These are phyloP conservation scores for Grigorovia jiainica DNA, from an alignment of 805 yeast species.

Conservation along the genomic window DNA sequence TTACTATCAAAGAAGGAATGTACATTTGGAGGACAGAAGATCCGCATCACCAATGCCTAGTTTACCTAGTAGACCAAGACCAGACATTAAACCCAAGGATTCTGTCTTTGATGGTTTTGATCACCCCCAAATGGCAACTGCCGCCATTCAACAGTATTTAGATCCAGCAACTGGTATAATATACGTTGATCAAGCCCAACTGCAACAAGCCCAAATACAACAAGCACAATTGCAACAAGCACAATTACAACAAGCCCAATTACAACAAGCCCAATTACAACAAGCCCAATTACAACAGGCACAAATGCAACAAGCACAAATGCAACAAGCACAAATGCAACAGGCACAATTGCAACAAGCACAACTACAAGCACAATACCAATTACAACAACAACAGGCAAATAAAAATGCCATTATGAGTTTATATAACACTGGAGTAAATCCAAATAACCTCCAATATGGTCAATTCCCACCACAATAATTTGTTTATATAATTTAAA, in stretches of 20 bases:
- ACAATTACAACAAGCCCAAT: slow-evolving; percentile 10
- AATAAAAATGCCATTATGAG: slow-evolving; percentile 20
- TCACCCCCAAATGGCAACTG: slow-evolving; percentile 1
- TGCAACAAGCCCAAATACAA: slow-evolving; percentile 15
- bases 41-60: slow-evolving; percentile 17
- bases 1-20: slow-evolving; percentile 35
- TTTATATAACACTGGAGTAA: slow-evolving; percentile 12
- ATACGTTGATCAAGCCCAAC: slow-evolving; percentile 46
- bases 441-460: slow-evolving; percentile 24
- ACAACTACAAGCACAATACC: slow-evolving; percentile 7
- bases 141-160: slow-evolving; percentile 50
- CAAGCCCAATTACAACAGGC: slow-evolving; percentile 5
- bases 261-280: slow-evolving; percentile 6
- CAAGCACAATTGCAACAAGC: slow-evolving; percentile 7
- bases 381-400: slow-evolving; percentile 10
- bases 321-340: slow-evolving; percentile 6
- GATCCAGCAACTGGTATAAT: slow-evolving; percentile 65
- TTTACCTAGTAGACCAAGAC: slow-evolving; percentile 34
- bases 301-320: neutral
- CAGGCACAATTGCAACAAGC: slow-evolving; percentile 13
- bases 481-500: no score
- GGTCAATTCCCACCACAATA: slow-evolving; percentile 21
- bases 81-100: slow-evolving; percentile 22
- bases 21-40: slow-evolving; percentile 34
- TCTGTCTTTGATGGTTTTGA: slow-evolving; percentile 28